Evolutionary conservation across 441 rosid genomes (phyloP).

Genomic region (Sinapis alba): DNA sequence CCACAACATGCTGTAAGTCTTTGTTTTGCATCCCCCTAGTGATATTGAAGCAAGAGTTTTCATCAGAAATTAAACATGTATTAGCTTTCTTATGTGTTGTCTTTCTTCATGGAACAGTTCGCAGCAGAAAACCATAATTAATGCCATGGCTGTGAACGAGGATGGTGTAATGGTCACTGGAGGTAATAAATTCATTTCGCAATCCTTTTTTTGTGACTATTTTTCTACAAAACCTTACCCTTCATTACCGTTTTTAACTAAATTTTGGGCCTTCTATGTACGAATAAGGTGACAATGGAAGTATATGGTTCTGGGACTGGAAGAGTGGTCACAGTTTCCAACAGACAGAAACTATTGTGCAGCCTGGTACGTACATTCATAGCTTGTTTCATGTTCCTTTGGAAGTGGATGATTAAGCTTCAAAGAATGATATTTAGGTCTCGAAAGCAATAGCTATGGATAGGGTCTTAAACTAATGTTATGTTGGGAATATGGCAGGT

Average conservation of each 20-base stretch:
- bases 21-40: neutral
- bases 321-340: conserved; percentile 97
- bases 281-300: conserved; percentile 87
- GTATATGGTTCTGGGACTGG: conserved; percentile 99
- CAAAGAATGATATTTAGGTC: neutral
- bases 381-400: neutral
- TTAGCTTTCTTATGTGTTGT: neutral
- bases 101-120: conserved; percentile 52
- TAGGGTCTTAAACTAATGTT: neutral
- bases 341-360: conserved; percentile 93
- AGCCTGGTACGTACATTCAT: conserved; percentile 66
- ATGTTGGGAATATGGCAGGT: conserved; percentile 49
- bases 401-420: conserved; percentile 10
- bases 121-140: conserved; percentile 93
- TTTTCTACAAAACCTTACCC: neutral
- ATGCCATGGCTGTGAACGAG: conserved; percentile 91
- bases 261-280: neutral
- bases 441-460: neutral
- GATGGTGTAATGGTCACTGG: conserved; percentile 98
- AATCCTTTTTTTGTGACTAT: neutral
- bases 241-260: neutral
- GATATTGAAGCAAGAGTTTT: neutral
- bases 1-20: conserved; percentile 90
- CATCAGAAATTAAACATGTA: neutral
- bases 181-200: conserved; percentile 47